Base-by-base conservation (phyloP, 2,329 filamentous ascomycete species). In the Aspergillus novoparasiticus region DNA sequence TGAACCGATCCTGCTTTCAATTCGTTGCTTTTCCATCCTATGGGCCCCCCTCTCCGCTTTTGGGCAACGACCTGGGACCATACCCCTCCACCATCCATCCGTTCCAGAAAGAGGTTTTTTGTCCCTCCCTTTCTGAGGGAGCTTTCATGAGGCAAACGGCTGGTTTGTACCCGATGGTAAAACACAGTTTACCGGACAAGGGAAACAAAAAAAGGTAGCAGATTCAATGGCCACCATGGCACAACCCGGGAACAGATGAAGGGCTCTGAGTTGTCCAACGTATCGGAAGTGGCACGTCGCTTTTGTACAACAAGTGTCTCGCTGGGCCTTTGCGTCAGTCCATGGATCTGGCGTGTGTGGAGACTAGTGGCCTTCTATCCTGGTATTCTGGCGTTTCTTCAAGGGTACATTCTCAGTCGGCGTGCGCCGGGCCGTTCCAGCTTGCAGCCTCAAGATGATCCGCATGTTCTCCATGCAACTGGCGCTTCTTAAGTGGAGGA, bases 371-470 rank as follows among this genome's bases (percentile, higher is more conserved):
- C 67, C 64, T 55, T 63, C 62, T 67, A 67, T 59, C 66, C 66
- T 68, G 59, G 67, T 65, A 65, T 50, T 72, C 69, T 74, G 74
- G 74, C 72, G 71, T 76, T 75, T 72, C 74, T 75, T 74, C 70
- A 76, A 74, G 68, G 73, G 71, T 73, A 71, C 70, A 71, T 71
- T 68, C 71, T 71, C 75, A 75, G 73, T 78, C 73, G 76, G 73
- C 76, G 76, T 78, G 78, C 78, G 75, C 76, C 78, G 78, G 78
- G 73, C 78, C 78, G 78, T 79, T 76, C 78, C 78, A 79, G 77
- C 76, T 77, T 78, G 76, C 77, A 78, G 76, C 75, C 76, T 78
- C 77, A 76, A 71, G 72, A 76, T 78, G 76, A 78, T 78, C 73
- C 76, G 76, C 77, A 78, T 75, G 67, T 73, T 67, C 70, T 66